phyloP scores from a whole-genome alignment of 768 basidiomycete genomes.

The Nidularia pulvinata region DNA sequence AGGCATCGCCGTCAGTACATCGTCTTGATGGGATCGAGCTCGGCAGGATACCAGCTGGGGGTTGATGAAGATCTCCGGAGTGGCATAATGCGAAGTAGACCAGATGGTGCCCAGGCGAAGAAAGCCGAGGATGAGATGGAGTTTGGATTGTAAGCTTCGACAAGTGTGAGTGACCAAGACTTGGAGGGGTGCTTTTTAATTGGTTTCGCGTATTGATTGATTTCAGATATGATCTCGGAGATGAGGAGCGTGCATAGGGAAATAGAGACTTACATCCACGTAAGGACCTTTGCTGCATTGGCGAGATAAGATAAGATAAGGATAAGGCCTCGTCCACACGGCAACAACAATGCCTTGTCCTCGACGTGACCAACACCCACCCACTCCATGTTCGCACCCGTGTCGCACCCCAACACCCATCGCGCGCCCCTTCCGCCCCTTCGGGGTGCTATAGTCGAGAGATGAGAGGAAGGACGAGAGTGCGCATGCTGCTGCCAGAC shows the following conservation, averaged over 20 bases:
- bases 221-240: conserved; percentile 56
- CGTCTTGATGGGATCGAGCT: conserved; percentile 81
- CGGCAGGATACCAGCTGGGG: conserved; percentile 74
- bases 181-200: conserved; percentile 49
- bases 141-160: conserved; percentile 83
- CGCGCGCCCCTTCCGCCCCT: conserved; percentile 61
- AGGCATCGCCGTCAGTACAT: conserved; percentile 79
- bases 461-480: conserved; percentile 78
- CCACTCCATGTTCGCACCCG: conserved; percentile 79
- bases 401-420: conserved; percentile 71
- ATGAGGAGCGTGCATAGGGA: too few relatives aligned
- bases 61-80: conserved; percentile 90
- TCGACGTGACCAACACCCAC: conserved; percentile 89
- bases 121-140: conserved; percentile 88
- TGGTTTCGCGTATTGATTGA: conserved; percentile 68
- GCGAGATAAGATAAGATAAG: too few relatives aligned
- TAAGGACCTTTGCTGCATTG: too few relatives aligned
- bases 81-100: conserved; percentile 95
- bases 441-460: conserved; percentile 55
- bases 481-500: conserved; percentile 5
- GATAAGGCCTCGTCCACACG: conserved; percentile 66
- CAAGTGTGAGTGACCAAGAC: conserved; percentile 31
- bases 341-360: conserved; percentile 94
- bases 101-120: conserved; percentile 94
- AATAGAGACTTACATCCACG: too few relatives aligned